A percentile compares a stretch with the other conserved stretches of the same genome.
phyloP scores from a whole-genome alignment of 2,329 filamentous ascomycete genomes.

The Sporothrix euskadiensis region DNA sequence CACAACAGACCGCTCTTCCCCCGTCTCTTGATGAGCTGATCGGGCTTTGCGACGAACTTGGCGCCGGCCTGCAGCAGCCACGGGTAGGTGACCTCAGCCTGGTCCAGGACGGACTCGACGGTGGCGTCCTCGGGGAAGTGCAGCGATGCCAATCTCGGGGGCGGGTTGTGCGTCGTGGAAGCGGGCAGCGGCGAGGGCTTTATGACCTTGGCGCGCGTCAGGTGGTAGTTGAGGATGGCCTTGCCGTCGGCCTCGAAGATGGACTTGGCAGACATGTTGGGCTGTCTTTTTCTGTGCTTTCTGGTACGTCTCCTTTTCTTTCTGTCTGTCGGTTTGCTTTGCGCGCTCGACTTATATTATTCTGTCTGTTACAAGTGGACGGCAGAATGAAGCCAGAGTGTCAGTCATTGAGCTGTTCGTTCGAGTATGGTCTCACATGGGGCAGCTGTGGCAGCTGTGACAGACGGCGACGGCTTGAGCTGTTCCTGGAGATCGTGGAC shows the following conservation, averaged over 20 bases:
- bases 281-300: slow-evolving; percentile 14
- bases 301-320: neutral
- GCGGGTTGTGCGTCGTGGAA: slow-evolving; percentile 85
- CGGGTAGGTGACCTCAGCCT: slow-evolving; percentile 94
- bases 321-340: neutral
- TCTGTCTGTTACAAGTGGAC: slow-evolving; percentile 14
- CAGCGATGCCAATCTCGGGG: slow-evolving; percentile 85
- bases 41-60: slow-evolving; percentile 98
- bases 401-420: slow-evolving; percentile 4
- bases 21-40: slow-evolving; percentile 99
- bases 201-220: slow-evolving; percentile 94
- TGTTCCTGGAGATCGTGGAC: neutral
- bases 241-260: slow-evolving; percentile 99
- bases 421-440: neutral
- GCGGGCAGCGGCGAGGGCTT: slow-evolving; percentile 92
- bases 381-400: neutral
- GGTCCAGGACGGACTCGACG: slow-evolving; percentile 81
- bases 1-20: slow-evolving; percentile 97
- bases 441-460: neutral
- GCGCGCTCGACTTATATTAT: neutral
- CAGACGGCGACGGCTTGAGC: neutral
- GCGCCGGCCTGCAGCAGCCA: slow-evolving; percentile 82
- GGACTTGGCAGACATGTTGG: slow-evolving; percentile 84
- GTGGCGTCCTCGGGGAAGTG: slow-evolving; percentile 88
- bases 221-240: slow-evolving; percentile 99